phyloP scores from a whole-genome alignment of 2,329 filamentous ascomycete species.

The Trichoderma sp. region DNA sequence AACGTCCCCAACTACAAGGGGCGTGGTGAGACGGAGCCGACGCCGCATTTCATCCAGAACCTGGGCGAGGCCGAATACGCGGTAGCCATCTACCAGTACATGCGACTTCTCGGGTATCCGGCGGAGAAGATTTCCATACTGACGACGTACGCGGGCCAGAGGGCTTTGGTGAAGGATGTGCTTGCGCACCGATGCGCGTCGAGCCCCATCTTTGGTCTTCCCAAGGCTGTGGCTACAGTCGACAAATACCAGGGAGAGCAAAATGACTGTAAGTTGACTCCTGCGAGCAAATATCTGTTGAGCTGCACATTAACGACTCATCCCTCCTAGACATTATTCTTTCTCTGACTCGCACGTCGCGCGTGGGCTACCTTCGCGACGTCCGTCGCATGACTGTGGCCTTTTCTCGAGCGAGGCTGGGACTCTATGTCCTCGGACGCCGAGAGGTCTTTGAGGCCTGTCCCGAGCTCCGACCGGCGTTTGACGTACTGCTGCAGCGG shows the following conservation, averaged over 20 bases:
- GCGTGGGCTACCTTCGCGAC: slow-evolving; percentile 90
- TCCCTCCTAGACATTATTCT: slow-evolving; percentile 75
- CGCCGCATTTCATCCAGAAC: slow-evolving; percentile 94
- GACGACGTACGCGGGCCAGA: slow-evolving; percentile 90
- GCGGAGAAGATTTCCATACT: slow-evolving; percentile 82
- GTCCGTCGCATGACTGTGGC: slow-evolving; percentile 92
- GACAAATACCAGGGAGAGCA: slow-evolving; percentile 99
- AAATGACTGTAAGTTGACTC: slow-evolving; percentile 79
- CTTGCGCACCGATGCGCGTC: slow-evolving; percentile 79
- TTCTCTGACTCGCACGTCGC: slow-evolving; percentile 84
- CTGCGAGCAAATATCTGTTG: neutral
- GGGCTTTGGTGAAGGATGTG: slow-evolving; percentile 85
- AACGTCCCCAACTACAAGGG: slow-evolving; percentile 93
- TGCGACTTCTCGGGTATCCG: slow-evolving; percentile 93
- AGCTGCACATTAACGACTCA: slow-evolving; percentile 32
- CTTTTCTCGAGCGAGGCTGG: slow-evolving; percentile 86
- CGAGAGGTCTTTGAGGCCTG: slow-evolving; percentile 86
- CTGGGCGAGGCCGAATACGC: slow-evolving; percentile 96
- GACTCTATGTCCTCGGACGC: slow-evolving; percentile 88
- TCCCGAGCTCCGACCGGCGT: slow-evolving; percentile 84
- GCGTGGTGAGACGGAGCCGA: slow-evolving; percentile 82
- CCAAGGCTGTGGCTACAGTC: slow-evolving; percentile 87
- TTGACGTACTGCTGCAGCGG: slow-evolving; percentile 74
- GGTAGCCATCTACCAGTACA: slow-evolving; percentile 94
- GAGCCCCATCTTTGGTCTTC: slow-evolving; percentile 84